phyloP scores from a whole-genome alignment of 2,329 filamentous ascomycete genomes.

The Cytospora paraplurivora region DNA sequence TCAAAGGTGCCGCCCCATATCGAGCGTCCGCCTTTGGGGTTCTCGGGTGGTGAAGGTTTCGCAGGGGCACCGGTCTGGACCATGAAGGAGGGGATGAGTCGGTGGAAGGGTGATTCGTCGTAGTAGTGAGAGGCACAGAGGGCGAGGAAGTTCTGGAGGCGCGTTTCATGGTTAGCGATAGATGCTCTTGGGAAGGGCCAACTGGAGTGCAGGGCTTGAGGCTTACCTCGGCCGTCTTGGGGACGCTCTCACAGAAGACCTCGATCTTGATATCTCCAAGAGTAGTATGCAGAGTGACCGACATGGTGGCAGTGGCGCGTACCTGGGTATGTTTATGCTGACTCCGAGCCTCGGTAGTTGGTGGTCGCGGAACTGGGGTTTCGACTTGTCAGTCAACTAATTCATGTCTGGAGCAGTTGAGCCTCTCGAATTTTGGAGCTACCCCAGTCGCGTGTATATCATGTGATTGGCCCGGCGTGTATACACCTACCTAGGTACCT shows the following conservation, averaged over 20 bases:
- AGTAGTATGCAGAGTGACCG: constrained; percentile 79
- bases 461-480: constrained; percentile 17
- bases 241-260: constrained; percentile 92
- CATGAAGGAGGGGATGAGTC: constrained; percentile 81
- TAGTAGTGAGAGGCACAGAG: constrained; percentile 82
- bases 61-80: constrained; percentile 71
- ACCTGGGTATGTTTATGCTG: not conserved
- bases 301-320: constrained; percentile 48
- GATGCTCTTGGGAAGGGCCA: constrained; percentile 4
- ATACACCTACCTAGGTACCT: not conserved
- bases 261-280: constrained; percentile 92
- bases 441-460: constrained; percentile 16
- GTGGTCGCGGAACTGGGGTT: not conserved
- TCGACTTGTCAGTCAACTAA: not conserved
- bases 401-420: not conserved
- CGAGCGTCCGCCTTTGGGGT: constrained; percentile 69
- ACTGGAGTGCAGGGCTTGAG: not conserved
- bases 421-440: not conserved
- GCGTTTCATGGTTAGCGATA: constrained; percentile 8
- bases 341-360: not conserved
- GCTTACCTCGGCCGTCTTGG: constrained; percentile 81
- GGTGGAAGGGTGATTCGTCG: constrained; percentile 74
- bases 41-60: constrained; percentile 52
- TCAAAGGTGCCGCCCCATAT: constrained; percentile 76
- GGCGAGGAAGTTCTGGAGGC: constrained; percentile 78